phyloP scores from a whole-genome alignment of 2,329 filamentous ascomycete species.

The Calycina herbarum region DNA sequence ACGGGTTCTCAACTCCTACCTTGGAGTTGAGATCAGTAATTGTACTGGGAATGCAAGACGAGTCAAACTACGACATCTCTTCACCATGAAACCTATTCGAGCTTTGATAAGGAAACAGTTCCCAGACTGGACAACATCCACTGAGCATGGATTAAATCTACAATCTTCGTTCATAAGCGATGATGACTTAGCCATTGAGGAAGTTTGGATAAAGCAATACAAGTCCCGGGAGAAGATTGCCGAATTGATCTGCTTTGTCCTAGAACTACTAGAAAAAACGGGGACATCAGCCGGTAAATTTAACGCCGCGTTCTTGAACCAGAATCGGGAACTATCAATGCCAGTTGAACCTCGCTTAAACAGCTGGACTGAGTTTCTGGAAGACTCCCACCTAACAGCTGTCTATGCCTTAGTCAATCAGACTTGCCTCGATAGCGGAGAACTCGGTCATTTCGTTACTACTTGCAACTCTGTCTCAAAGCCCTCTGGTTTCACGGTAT shows the following conservation, averaged over 20 bases:
- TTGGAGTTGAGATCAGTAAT: slow-evolving; percentile 21
- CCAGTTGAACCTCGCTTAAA: slow-evolving; percentile 5
- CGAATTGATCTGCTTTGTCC: not conserved
- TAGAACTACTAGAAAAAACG: not conserved
- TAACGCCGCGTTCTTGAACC: slow-evolving; percentile 1
- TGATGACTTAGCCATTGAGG: not conserved
- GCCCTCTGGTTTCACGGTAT: not conserved
- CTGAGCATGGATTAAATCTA: not conserved
- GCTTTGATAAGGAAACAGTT: slow-evolving; percentile 1
- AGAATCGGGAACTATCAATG: slow-evolving; percentile 6
- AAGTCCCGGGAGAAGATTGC: slow-evolving; percentile 7
- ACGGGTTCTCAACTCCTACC: slow-evolving; percentile 13
- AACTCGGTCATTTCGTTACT: not conserved
- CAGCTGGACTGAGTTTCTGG: slow-evolving; percentile 5
- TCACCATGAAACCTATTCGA: slow-evolving; percentile 7
- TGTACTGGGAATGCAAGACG: slow-evolving; percentile 22
- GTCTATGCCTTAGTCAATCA: slow-evolving; percentile 5
- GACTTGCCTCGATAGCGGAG: slow-evolving; percentile 7
- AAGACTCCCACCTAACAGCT: slow-evolving; percentile 9
- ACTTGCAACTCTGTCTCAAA: not conserved
- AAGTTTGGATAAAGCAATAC: slow-evolving; percentile 1
- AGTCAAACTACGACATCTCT: slow-evolving; percentile 13
- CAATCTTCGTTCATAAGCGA: not conserved
- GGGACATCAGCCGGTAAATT: not conserved
- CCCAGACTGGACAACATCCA: not conserved